Base-by-base conservation (phyloP, 2,329 filamentous ascomycete species). In the Trichoderma sp. region DNA sequence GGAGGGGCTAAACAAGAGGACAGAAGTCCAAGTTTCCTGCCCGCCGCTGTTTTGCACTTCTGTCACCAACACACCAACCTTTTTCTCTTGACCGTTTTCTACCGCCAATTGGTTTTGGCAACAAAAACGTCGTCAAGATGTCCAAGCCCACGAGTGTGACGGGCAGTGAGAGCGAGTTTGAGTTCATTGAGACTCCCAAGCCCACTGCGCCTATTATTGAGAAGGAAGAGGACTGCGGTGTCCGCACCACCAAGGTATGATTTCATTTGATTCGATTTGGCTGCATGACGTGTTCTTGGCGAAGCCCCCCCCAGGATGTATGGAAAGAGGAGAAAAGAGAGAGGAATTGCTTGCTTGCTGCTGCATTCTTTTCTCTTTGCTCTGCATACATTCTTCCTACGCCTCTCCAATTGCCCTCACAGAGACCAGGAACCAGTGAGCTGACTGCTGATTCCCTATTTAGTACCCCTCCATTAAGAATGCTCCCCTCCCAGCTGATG, bases 401-500 rank as follows among this genome's bases (percentile, higher is more conserved):
- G 19, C 16, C 19, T 4, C 19, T 4, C 40, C 40, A 37, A 35
- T 24, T 59, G 14, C 57, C 24, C 59, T 52, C 29, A 27, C 10
- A 29, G 21, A 16, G 11, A 19, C 14, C 6, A 52, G 16, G n/a
- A 29, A 67, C 21, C 31, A 6, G 55, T 52, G 40, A 67, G 64
- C 64, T 67, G 55, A 67, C n/a, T 24, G 16, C 3, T 40, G n/a
- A n/a, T 70, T 31, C 24, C 24, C 8, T 11, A 35, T 61, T 47
- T 53, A 79, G 79, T 78, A 72, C 70, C 74, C 71, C 77, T 96
- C 93, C 71, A 98, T 98, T 83, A 92, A 96, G 79, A 98, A 98
- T 88, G 92, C 90, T 60, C 94, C 96, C 73, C 89, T 98, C 55
- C 96, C 96, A 47, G 95, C 94, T 73, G 96, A 99, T 80, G 92